Base-by-base conservation (phyloP, 164 flowering plant species). In the Pachysandra terminalis region DNA sequence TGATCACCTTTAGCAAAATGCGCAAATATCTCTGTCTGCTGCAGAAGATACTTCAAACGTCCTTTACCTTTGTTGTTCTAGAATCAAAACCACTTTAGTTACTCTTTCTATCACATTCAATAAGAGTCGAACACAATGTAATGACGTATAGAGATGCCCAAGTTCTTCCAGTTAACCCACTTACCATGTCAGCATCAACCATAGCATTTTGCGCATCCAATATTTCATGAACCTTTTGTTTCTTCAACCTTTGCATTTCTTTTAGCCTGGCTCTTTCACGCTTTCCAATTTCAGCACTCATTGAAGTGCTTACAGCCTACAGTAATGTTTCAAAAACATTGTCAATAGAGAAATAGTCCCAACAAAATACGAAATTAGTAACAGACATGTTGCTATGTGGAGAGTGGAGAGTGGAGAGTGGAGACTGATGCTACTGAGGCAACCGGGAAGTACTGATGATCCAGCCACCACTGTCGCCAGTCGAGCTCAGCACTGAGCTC, bases 1-100 rank as follows among this genome's bases (percentile, higher is more conserved):
- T 83, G 86, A 52, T 78, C 85, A 24, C 96, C 91, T 80, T 89
- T 90, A 8, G 99, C 98, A 86, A 92, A 95, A 82, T 95, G 99
- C 26, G 99, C 86, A 84, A 95, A 95, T 57, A 92, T 78, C 81
- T 95, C 98, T 0, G 99, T 95, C 68, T 95, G 99, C 84, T 95
- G 90, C 69, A 95, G 74, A 57, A 95, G 94, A 77, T 90, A 95
- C 69, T 95, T 90, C 82, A 95, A 71, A 3, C 98, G 87, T 40
- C 99, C 99, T 75, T 95, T 87, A 59, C 99, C 98, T 75, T 73
- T 87, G 66, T 84, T 89, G 75, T 95, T 90, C 99, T 95, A 81
- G 49, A 19, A 7, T 25, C 54, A 64, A 16, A 52, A 61, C 23
- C 8, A 0, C 19, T 5, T 14, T 49, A 26, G 16, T 40, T 17